A percentile compares a stretch with the other conserved stretches of the same genome.
Conservation (phyloP, 495 filamentous ascomycete species). For the Chaetomium fimeti region DNA sequence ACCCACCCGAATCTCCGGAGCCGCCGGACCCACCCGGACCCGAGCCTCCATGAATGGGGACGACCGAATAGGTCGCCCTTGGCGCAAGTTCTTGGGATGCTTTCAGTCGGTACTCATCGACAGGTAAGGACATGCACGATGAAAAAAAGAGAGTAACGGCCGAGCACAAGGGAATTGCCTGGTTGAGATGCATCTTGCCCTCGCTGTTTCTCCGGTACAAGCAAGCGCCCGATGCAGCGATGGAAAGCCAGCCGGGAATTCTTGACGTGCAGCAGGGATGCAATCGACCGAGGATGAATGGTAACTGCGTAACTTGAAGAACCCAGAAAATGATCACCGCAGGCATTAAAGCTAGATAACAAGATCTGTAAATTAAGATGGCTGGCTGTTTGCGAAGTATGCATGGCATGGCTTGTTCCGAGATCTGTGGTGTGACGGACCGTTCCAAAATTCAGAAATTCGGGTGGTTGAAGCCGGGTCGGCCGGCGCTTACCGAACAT, state of each 20-base stretch:
- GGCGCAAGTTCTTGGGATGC: constrained; percentile 17
- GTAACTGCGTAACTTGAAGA: neutral
- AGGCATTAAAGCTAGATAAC: neutral
- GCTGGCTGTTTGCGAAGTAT: constrained; percentile 1
- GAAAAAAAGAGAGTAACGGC: constrained; percentile 12
- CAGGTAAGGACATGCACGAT: constrained; percentile 20
- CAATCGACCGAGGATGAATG: neutral
- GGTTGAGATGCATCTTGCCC: constrained; percentile 27
- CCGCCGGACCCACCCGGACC: constrained; percentile 20
- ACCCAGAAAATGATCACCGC: neutral
- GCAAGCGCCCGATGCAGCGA: constrained; percentile 1
- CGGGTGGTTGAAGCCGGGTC: constrained; percentile 29
- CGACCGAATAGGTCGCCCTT: constrained; percentile 34
- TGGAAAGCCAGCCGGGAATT: neutral
- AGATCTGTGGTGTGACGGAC: neutral
- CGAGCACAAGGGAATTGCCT: constrained; percentile 13
- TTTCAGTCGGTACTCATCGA: constrained; percentile 18
- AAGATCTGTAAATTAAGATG: constrained; percentile 10
- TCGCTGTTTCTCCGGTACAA: neutral
- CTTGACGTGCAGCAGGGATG: constrained; percentile 5
- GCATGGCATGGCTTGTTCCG: neutral
- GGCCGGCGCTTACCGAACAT: neutral
- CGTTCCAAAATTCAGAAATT: constrained; percentile 24
- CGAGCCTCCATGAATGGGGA: constrained; percentile 33
- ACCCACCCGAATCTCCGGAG: constrained; percentile 11